These are phyloP conservation scores for Penicillium cosmopolitanum DNA, from an alignment of 495 filamentous ascomycete species.

Conservation along the genomic window DNA sequence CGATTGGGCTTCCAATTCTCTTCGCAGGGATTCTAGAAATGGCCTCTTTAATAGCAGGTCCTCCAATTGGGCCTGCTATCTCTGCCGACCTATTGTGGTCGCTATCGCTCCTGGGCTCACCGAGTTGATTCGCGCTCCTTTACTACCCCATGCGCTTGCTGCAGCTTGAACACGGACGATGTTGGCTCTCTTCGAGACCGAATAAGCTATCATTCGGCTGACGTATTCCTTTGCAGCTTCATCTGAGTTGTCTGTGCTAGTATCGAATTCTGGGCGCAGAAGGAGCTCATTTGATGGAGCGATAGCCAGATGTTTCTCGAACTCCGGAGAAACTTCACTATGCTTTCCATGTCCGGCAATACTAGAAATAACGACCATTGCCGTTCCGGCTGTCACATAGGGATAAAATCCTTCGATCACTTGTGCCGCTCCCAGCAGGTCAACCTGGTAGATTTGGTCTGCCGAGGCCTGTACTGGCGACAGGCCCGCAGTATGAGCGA, in stretches of 20 bases:
- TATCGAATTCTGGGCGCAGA: neutral
- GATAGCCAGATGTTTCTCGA: neutral
- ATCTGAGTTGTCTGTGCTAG: neutral
- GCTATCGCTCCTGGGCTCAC: slow-evolving; percentile 82
- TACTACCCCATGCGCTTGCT: slow-evolving; percentile 69
- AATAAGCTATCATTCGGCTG: slow-evolving; percentile 9
- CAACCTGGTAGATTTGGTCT: slow-evolving; percentile 16
- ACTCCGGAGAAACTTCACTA: neutral
- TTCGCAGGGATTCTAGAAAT: neutral
- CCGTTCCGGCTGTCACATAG: slow-evolving; percentile 6
- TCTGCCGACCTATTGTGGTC: slow-evolving; percentile 61
- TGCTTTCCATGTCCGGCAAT: neutral
- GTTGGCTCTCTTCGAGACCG: slow-evolving; percentile 19
- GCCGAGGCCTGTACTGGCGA: neutral
- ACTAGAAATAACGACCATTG: slow-evolving; percentile 3
- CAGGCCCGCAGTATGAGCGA: slow-evolving; percentile 6
- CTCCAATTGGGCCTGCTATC: slow-evolving; percentile 36
- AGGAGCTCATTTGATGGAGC: neutral
- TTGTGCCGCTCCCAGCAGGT: slow-evolving; percentile 18
- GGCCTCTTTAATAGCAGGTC: slow-evolving; percentile 48
- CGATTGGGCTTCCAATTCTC: slow-evolving; percentile 30
- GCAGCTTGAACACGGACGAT: slow-evolving; percentile 21
- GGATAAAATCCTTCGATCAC: slow-evolving; percentile 17
- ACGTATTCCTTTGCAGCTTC: neutral
- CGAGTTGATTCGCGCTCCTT: slow-evolving; percentile 80